Evolutionary conservation across 352 stramenopile genomes (phyloP).

Genomic region (Pythium chondricola): DNA sequence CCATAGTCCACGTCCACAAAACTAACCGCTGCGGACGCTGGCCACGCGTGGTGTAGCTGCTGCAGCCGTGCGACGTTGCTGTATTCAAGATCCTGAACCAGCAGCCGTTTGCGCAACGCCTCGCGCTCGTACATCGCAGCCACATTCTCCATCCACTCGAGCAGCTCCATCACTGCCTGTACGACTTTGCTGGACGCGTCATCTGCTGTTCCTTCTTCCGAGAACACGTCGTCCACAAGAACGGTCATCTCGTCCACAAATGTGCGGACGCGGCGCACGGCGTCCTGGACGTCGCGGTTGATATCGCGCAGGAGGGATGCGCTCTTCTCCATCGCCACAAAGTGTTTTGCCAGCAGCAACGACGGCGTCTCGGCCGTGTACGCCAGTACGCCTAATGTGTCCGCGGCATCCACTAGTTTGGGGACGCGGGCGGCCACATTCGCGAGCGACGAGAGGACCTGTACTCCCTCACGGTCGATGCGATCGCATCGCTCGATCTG

Average conservation of each 20-base stretch:
- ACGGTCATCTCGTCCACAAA: constrained; percentile 30
- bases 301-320: constrained; percentile 46
- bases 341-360: constrained; percentile 55
- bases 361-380: constrained; percentile 28
- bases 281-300: constrained; percentile 37
- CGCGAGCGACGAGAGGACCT: constrained; percentile 61
- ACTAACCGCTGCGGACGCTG: constrained; percentile 23
- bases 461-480: constrained; percentile 53
- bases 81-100: constrained; percentile 53
- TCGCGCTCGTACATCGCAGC: constrained; percentile 62
- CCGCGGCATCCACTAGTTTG: constrained; percentile 21
- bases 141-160: constrained; percentile 78
- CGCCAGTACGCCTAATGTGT: constrained; percentile 38
- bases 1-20: constrained; percentile 48
- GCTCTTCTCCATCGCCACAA: constrained; percentile 66
- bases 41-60: constrained; percentile 39
- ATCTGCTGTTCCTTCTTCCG: constrained; percentile 9
- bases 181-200: background rate
- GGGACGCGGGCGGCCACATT: constrained; percentile 62
- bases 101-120: constrained; percentile 40
- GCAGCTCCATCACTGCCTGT: constrained; percentile 16
- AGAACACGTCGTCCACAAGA: constrained; percentile 21
- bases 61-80: constrained; percentile 31
- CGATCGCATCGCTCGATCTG: constrained; percentile 31
- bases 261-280: constrained; percentile 31